Conservation (phyloP, 306 rosid species). For the Herpetospermum pedunculosum region DNA sequence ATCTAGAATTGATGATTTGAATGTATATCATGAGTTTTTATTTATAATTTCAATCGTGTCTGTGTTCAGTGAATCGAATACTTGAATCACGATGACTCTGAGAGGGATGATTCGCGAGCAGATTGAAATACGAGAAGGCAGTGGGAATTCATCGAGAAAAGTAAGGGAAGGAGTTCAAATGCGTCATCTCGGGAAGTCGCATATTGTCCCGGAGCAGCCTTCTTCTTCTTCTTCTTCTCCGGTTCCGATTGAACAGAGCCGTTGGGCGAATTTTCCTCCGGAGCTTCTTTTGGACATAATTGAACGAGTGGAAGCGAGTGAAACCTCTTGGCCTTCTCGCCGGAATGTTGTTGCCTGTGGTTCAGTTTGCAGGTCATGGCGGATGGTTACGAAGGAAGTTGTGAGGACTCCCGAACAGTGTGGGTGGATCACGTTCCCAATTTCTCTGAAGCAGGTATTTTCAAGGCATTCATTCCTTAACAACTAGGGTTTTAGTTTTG, state of each 20-base stretch:
- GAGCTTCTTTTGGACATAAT: conserved; percentile 80
- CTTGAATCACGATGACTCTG: conserved; percentile 39
- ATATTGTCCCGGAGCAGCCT: conserved; percentile 65
- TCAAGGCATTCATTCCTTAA: neutral
- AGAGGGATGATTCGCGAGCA: conserved; percentile 42
- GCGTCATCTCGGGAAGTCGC: conserved; percentile 56
- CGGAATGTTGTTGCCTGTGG: conserved; percentile 74
- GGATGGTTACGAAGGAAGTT: conserved; percentile 55
- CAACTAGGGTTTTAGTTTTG: neutral
- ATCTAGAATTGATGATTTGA: neutral
- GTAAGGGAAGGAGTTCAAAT: conserved; percentile 22
- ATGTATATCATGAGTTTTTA: neutral
- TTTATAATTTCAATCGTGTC: neutral
- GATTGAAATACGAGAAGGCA: conserved; percentile 44
- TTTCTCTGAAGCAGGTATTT: conserved; percentile 83
- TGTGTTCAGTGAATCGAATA: conserved; percentile 4
- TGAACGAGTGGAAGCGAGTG: conserved; percentile 71
- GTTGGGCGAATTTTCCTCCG: conserved; percentile 71
- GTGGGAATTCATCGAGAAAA: conserved; percentile 41
- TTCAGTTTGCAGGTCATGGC: conserved; percentile 81
- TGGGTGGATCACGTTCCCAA: conserved; percentile 73
- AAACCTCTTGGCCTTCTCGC: conserved; percentile 74
- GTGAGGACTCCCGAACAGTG: conserved; percentile 79
- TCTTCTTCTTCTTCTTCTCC: conserved; percentile 12
- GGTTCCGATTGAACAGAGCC: conserved; percentile 22